Evolutionary conservation across 2,329 filamentous ascomycete species (phyloP).

Genomic region (Mycocentrospora acerina): DNA sequence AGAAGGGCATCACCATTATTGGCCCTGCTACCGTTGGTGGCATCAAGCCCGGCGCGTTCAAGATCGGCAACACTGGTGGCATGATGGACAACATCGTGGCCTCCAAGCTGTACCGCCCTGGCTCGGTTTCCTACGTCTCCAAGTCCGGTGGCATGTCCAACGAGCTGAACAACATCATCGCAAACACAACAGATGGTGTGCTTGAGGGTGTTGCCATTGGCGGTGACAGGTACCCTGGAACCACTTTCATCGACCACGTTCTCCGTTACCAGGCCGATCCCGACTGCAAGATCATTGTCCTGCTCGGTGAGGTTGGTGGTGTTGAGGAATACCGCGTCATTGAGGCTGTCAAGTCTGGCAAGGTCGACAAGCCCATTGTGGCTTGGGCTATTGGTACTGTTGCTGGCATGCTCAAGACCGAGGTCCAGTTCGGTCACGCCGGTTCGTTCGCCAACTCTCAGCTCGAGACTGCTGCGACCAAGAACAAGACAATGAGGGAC

Average conservation of each 20-base stretch:
- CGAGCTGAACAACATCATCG: slow-evolving; percentile 99
- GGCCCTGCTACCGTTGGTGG: slow-evolving; percentile 97
- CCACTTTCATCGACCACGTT: slow-evolving; percentile 98
- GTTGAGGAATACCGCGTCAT: slow-evolving; percentile 99
- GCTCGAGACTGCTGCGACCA: slow-evolving; percentile 92
- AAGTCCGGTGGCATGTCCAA: slow-evolving; percentile 99
- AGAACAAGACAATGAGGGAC: slow-evolving; percentile 97
- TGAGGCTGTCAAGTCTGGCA: slow-evolving; percentile 90
- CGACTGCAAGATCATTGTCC: slow-evolving; percentile 93
- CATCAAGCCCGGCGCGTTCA: slow-evolving; percentile 99
- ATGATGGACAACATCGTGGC: slow-evolving; percentile 99
- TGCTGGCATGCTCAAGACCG: slow-evolving; percentile 99
- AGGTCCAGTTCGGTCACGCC: slow-evolving; percentile 99
- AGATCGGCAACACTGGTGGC: slow-evolving; percentile 99
- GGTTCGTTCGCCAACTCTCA: slow-evolving; percentile 99
- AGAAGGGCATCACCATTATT: slow-evolving; percentile 99
- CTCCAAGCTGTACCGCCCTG: slow-evolving; percentile 99
- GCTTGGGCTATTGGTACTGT: slow-evolving; percentile 99
- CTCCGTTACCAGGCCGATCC: slow-evolving; percentile 95
- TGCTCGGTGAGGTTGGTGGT: slow-evolving; percentile 98
- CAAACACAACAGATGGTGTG: slow-evolving; percentile 94
- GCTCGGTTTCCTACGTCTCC: slow-evolving; percentile 98
- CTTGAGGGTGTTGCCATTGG: slow-evolving; percentile 99
- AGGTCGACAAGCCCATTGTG: slow-evolving; percentile 97
- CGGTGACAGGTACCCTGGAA: slow-evolving; percentile 97